Evolutionary conservation across 495 filamentous ascomycete species (phyloP).

Genomic region (Geopyxis carbonaria): DNA sequence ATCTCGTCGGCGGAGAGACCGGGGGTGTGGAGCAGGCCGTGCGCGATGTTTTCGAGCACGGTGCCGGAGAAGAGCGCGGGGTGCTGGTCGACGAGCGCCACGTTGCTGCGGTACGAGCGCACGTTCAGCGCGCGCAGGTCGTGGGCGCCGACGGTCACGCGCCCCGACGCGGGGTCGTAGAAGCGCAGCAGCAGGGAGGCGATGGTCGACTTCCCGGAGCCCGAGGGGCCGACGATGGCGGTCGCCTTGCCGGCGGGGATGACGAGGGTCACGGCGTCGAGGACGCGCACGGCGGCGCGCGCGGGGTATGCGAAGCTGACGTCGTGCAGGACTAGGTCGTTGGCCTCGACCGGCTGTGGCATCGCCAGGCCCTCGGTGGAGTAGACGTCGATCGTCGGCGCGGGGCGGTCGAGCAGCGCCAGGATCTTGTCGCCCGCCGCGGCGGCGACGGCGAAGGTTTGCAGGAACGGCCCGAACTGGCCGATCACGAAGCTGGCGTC

Average conservation of each 20-base stretch:
- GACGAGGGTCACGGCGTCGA: slow-evolving; percentile 33
- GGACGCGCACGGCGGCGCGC: slow-evolving; percentile 37
- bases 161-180: slow-evolving; percentile 35
- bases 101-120: slow-evolving; percentile 36
- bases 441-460: slow-evolving; percentile 33
- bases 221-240: slow-evolving; percentile 51
- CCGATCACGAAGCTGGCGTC: slow-evolving; percentile 29
- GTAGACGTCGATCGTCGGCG: slow-evolving; percentile 26
- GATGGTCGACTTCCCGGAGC: slow-evolving; percentile 57
- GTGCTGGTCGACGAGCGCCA: slow-evolving; percentile 52
- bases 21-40: slow-evolving; percentile 36
- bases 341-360: slow-evolving; percentile 16
- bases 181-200: slow-evolving; percentile 38
- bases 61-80: slow-evolving; percentile 47
- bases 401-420: slow-evolving; percentile 31
- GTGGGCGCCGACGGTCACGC: slow-evolving; percentile 37
- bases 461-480: slow-evolving; percentile 31
- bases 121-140: slow-evolving; percentile 40
- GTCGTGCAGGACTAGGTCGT: slow-evolving; percentile 22
- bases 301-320: slow-evolving; percentile 46
- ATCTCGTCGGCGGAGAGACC: slow-evolving; percentile 11
- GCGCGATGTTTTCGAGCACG: slow-evolving; percentile 50
- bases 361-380: slow-evolving; percentile 21
- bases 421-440: slow-evolving; percentile 32
- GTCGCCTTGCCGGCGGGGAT: slow-evolving; percentile 43